Conservation (phyloP, 345 rosid species). For the Euphorbia pulcherrima region DNA sequence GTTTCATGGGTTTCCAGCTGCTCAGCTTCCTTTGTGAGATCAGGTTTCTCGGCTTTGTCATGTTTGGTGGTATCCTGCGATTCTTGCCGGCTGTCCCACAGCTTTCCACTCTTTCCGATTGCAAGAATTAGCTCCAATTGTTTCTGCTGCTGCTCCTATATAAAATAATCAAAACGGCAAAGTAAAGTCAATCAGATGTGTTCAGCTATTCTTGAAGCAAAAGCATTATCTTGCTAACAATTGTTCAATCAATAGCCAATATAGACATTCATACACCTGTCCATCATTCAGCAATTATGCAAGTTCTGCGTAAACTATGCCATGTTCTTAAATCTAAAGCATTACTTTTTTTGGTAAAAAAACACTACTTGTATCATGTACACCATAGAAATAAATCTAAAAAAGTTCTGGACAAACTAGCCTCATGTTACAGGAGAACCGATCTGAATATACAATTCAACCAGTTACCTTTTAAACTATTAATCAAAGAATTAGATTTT, state of each 20-base stretch:
- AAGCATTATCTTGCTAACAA: not conserved
- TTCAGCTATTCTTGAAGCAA: not conserved
- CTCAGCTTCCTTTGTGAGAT: conserved; percentile 24
- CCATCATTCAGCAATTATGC: not conserved
- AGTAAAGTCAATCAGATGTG: conserved; percentile 10
- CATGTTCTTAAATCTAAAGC: too few species aligned
- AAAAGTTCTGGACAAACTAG: not conserved
- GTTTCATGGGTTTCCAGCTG: conserved; percentile 32
- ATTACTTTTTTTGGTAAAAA: not conserved
- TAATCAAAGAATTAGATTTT: not conserved
- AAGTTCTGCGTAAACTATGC: not conserved
- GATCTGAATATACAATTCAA: not conserved
- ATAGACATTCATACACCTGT: not conserved
- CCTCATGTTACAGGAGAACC: not conserved
- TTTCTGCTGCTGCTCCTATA: conserved; percentile 85
- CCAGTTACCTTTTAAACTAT: not conserved
- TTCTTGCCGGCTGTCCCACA: conserved; percentile 44
- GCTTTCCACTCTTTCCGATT: conserved; percentile 55
- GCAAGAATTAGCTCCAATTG: conserved; percentile 86
- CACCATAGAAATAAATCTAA: not conserved
- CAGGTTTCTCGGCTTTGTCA: conserved; percentile 25
- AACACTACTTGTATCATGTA: not conserved
- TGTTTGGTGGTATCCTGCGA: conserved; percentile 28
- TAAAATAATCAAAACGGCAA: conserved; percentile 16
- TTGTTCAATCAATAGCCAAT: not conserved